phyloP scores from a whole-genome alignment of 805 yeast species.

The Nakazawaea pomicola region DNA sequence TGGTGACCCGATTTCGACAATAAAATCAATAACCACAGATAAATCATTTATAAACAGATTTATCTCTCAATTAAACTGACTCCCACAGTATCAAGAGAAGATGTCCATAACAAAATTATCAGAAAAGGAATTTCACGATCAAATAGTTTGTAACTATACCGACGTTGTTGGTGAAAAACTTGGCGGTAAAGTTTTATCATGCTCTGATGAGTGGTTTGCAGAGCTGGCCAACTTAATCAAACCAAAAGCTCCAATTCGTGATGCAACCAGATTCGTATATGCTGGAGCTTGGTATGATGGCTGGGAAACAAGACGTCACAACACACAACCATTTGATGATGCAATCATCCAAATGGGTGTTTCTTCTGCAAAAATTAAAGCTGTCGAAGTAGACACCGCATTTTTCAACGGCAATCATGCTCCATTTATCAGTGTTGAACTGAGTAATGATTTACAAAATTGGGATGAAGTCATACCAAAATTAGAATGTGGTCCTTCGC shows the following conservation, averaged over 20 bases:
- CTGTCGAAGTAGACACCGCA: slow-evolving; percentile 89
- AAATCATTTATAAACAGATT: neutral
- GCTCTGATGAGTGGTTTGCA: slow-evolving; percentile 94
- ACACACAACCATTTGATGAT: slow-evolving; percentile 80
- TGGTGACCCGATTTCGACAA: too few relatives aligned
- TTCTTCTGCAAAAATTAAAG: slow-evolving; percentile 69
- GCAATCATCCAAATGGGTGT: slow-evolving; percentile 83
- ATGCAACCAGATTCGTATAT: slow-evolving; percentile 70
- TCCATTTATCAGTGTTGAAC: slow-evolving; percentile 84
- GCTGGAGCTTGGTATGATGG: slow-evolving; percentile 99
- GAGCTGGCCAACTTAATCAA: slow-evolving; percentile 83
- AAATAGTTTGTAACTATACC: slow-evolving; percentile 42
- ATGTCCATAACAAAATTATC: slow-evolving; percentile 17
- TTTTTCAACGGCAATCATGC: slow-evolving; percentile 96
- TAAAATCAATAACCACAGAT: too few relatives aligned
- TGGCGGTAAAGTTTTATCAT: slow-evolving; percentile 68
- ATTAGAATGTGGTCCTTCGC: slow-evolving; percentile 84
- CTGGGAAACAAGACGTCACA: slow-evolving; percentile 97
- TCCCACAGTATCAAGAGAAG: neutral
- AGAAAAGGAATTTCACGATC: slow-evolving; percentile 37
- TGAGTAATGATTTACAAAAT: slow-evolving; percentile 31
- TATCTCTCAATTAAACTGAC: too few relatives aligned
- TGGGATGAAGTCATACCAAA: slow-evolving; percentile 75
- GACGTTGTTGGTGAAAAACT: slow-evolving; percentile 83
- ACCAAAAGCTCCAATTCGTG: slow-evolving; percentile 76